These are phyloP conservation scores for Zymoseptoria ardabiliae DNA, from an alignment of 2,329 filamentous ascomycete species.

Conservation along the genomic window DNA sequence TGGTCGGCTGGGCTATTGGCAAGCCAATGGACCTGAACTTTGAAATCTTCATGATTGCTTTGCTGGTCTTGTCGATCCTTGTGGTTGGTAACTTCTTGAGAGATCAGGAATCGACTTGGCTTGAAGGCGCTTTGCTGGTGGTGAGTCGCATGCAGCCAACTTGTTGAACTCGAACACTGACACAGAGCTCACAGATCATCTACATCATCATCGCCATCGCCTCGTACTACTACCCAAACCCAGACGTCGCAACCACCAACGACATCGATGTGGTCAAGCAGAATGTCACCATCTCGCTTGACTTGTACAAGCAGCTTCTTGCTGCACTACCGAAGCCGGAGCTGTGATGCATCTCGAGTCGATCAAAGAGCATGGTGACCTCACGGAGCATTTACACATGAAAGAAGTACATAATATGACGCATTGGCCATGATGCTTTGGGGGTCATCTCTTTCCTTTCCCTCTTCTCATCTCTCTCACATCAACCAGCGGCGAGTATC, in stretches of 20 bases:
- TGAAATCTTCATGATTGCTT: constrained; percentile 76
- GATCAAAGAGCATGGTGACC: no score
- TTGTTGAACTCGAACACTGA: background rate
- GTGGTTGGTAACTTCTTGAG: constrained; percentile 63
- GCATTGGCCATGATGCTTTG: no score
- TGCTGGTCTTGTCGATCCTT: constrained; percentile 74
- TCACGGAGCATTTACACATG: no score
- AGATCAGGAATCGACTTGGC: constrained; percentile 82
- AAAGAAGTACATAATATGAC: no score
- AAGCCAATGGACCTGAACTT: constrained; percentile 69
- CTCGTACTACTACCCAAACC: constrained; percentile 55
- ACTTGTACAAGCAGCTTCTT: constrained; percentile 15
- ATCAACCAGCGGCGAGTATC: no score
- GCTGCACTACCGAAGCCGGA: background rate
- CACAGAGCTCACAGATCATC: constrained; percentile 37
- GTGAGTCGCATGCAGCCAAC: background rate
- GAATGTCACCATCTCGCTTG: constrained; percentile 12
- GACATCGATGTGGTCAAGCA: constrained; percentile 7
- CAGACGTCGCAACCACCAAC: constrained; percentile 24
- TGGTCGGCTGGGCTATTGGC: constrained; percentile 72
- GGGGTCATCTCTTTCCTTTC: no score
- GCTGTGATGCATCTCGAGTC: background rate
- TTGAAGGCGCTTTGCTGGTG: constrained; percentile 46
- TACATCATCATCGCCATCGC: constrained; percentile 57
- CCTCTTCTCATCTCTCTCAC: no score